phyloP scores from a whole-genome alignment of 1,284 basidiomycete genomes.

The Sporisorium iseilematis-ciliati region DNA sequence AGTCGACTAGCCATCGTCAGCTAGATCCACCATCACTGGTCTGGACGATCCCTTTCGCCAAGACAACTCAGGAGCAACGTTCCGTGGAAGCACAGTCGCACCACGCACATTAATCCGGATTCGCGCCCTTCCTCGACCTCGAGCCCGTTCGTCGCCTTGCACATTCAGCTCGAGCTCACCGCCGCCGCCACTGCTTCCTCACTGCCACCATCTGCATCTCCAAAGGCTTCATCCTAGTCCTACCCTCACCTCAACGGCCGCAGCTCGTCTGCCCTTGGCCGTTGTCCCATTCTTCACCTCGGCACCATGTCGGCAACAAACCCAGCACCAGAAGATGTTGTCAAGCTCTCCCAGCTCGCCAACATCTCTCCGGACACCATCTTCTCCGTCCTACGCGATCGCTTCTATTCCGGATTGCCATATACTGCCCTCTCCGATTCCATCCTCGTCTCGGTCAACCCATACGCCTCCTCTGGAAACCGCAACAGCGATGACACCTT shows the following conservation, averaged over 20 bases:
- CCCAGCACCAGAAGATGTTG: slow-evolving; percentile 44
- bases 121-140: too few species aligned
- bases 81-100: too few species aligned
- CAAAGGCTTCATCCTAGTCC: not conserved
- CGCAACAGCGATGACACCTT: slow-evolving; percentile 66
- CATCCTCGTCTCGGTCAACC: slow-evolving; percentile 66
- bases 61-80: too few species aligned
- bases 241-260: slow-evolving; percentile 8
- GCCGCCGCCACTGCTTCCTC: slow-evolving; percentile 1
- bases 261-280: slow-evolving; percentile 30
- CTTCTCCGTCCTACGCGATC: slow-evolving; percentile 59
- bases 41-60: too few species aligned
- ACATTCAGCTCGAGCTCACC: not conserved
- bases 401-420: slow-evolving; percentile 59
- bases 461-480: slow-evolving; percentile 61
- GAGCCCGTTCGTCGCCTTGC: not conserved
- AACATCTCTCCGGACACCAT: slow-evolving; percentile 55
- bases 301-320: slow-evolving; percentile 33
- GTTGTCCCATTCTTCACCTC: not conserved
- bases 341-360: slow-evolving; percentile 50
- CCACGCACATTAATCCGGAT: too few species aligned
- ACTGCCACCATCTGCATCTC: not conserved
- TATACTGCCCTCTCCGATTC: slow-evolving; percentile 67
- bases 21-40: too few species aligned
- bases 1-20: too few species aligned